Evolutionary conservation across 768 basidiomycete genomes (phyloP).

Genomic region (Russula virescens): DNA sequence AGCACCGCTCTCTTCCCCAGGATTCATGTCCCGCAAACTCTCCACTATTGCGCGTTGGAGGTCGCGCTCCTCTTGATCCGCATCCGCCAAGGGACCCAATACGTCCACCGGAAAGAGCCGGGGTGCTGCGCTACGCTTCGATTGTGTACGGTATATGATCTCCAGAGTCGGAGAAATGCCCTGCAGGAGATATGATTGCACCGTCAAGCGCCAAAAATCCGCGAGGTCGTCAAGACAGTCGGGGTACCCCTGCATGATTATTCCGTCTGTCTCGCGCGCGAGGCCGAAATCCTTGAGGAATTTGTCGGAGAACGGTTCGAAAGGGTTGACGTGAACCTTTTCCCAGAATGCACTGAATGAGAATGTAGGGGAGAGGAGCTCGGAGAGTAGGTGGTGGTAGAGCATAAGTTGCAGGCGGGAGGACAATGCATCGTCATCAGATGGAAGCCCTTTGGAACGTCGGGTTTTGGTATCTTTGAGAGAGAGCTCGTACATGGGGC

Average conservation of each 20-base stretch:
- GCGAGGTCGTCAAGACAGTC: conserved; percentile 32
- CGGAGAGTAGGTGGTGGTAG: conserved; percentile 60
- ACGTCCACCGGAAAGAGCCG: neutral
- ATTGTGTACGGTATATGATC: conserved; percentile 44
- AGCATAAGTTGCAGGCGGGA: conserved; percentile 73
- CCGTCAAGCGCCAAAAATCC: conserved; percentile 30
- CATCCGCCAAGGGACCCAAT: neutral
- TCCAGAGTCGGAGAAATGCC: conserved; percentile 40
- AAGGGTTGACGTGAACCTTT: conserved; percentile 40
- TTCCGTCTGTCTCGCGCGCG: neutral
- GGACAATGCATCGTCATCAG: conserved; percentile 49
- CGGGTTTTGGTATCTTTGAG: conserved; percentile 72
- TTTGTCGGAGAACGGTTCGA: conserved; percentile 40
- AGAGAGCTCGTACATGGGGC: conserved; percentile 33
- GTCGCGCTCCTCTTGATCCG: conserved; percentile 34
- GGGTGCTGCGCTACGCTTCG: conserved; percentile 2
- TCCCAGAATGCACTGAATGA: conserved; percentile 53
- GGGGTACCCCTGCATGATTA: conserved; percentile 5
- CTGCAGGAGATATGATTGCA: conserved; percentile 26
- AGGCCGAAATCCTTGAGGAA: conserved; percentile 40
- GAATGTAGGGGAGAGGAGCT: conserved; percentile 40
- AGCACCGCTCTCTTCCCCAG: neutral
- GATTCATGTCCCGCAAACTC: conserved; percentile 22
- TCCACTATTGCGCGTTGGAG: conserved; percentile 26
- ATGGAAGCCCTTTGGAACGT: conserved; percentile 42